Conservation (phyloP, 352 stramenopile genomes). For the Phytophthora lateralis region DNA sequence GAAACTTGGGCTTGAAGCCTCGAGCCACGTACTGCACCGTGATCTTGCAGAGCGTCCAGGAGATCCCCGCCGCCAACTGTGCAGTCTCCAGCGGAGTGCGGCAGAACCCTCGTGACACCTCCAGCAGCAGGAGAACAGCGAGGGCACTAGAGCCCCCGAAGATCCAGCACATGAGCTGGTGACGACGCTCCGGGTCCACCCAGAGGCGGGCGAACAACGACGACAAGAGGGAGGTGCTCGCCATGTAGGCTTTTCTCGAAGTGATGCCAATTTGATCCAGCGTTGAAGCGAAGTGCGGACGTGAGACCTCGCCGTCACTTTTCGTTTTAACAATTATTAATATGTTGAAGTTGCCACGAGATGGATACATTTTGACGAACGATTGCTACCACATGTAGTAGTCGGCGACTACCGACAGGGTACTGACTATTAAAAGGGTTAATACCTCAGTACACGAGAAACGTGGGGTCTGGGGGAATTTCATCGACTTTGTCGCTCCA, state of each 20-base stretch:
- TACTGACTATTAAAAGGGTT: too few species aligned
- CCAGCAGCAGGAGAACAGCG: conserved; percentile 12
- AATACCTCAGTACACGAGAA: too few species aligned
- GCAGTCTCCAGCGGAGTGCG: conserved; percentile 32
- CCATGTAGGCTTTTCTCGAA: conserved; percentile 1
- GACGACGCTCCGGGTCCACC: conserved; percentile 11
- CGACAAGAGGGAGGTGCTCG: neutral
- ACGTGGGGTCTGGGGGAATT: neutral
- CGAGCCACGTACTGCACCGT: conserved; percentile 26
- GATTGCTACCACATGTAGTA: too few species aligned
- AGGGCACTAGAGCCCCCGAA: conserved; percentile 9
- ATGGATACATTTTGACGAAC: too few species aligned
- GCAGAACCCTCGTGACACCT: conserved; percentile 29
- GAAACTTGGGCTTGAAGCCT: conserved; percentile 42
- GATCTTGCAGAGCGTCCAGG: conserved; percentile 16
- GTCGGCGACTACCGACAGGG: too few species aligned
- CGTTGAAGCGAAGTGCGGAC: neutral
- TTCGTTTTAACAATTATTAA: too few species aligned
- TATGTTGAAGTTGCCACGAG: too few species aligned
- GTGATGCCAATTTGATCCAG: neutral
- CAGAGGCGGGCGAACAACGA: conserved; percentile 15
- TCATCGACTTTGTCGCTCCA: conserved; percentile 1
- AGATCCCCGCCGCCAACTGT: conserved; percentile 24
- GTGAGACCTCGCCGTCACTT: conserved; percentile 3
- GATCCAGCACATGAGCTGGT: conserved; percentile 16